phyloP scores from a whole-genome alignment of 306 rosid species.

The Malus domestica region ASM211411v1 NC_041796.1:1970001-1970500 shows the following conservation, averaged over 20 bases:
- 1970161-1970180: constrained; percentile 85
- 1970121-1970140: constrained; percentile 68
- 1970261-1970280: neutral
- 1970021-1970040: neutral
- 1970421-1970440: neutral
- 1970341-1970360: neutral
- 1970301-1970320: neutral
- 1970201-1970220: constrained; percentile 39
- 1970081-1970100: neutral
- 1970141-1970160: constrained; percentile 92
- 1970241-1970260: neutral
- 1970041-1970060: neutral
- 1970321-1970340: neutral
- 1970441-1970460: neutral
- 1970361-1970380: neutral
- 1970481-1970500: neutral
- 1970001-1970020: neutral
- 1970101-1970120: constrained; percentile 47
- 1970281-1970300: neutral
- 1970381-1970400: neutral
- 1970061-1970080: neutral
- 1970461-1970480: neutral
- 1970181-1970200: constrained; percentile 43
- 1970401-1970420: neutral
- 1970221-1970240: constrained; percentile 13